These are phyloP conservation scores for Paxillus involutus DNA, from an alignment of 768 basidiomycete species.

Conservation along the genomic window DNA sequence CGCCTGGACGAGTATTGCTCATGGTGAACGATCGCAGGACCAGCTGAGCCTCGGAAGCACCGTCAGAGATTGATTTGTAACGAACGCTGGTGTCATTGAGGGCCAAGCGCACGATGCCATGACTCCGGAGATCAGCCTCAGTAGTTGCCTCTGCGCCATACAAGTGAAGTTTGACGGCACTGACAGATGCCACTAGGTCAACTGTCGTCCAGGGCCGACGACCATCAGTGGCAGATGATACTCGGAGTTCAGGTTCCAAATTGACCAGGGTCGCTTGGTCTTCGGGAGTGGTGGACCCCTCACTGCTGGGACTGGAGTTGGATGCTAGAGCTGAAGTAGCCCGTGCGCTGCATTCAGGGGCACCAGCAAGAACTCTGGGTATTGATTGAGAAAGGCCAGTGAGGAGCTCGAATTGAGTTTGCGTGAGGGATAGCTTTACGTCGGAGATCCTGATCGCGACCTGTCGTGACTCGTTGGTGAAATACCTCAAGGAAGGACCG, in stretches of 20 bases:
- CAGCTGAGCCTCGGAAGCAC: conserved; percentile 84
- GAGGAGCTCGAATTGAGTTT: conserved; percentile 76
- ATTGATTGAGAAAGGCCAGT: conserved; percentile 67
- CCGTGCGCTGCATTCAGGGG: conserved; percentile 41
- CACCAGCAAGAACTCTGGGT: conserved; percentile 57
- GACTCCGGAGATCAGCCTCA: conserved; percentile 60
- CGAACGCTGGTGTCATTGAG: conserved; percentile 77
- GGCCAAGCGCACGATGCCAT: conserved; percentile 85
- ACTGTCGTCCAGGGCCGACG: conserved; percentile 58
- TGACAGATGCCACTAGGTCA: conserved; percentile 72
- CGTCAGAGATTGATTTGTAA: conserved; percentile 79
- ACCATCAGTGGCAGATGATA: conserved; percentile 20
- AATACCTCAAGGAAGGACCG: neutral
- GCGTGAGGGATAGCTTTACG: conserved; percentile 79
- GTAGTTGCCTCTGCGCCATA: conserved; percentile 69
- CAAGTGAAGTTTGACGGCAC: conserved; percentile 78
- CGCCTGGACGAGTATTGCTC: conserved; percentile 81
- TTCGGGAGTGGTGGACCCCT: neutral
- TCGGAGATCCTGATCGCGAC: conserved; percentile 75
- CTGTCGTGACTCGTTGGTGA: conserved; percentile 38
- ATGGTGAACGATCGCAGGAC: conserved; percentile 90
- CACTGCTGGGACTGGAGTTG: conserved; percentile 3
- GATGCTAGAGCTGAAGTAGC: conserved; percentile 25
- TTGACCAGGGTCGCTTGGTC: conserved; percentile 12
- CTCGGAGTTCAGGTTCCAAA: conserved; percentile 58